phyloP scores from a whole-genome alignment of 768 basidiomycete species.

The Cantharellus cinnabarinus region DNA sequence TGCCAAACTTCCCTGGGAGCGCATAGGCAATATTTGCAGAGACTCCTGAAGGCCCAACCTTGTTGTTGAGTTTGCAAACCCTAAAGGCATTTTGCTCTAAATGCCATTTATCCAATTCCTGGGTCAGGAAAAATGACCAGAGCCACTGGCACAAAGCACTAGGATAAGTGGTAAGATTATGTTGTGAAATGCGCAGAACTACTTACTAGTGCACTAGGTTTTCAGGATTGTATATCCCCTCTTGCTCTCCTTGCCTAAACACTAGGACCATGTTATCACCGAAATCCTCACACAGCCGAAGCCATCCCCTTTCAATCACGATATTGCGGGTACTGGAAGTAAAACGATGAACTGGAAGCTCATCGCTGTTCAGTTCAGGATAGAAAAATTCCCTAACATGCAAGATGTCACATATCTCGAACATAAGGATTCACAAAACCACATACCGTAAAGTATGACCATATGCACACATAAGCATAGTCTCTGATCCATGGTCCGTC shows the following conservation, averaged over 20 bases:
- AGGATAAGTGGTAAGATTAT: not conserved
- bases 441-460: conserved; percentile 16
- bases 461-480: conserved; percentile 16
- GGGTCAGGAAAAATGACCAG: conserved; percentile 15
- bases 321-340: conserved; percentile 16
- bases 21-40: conserved; percentile 18
- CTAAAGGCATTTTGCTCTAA: conserved; percentile 13
- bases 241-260: conserved; percentile 5
- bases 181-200: not conserved
- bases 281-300: conserved; percentile 15
- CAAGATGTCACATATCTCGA: too few species aligned
- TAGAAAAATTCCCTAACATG: conserved; percentile 5
- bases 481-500: conserved; percentile 22
- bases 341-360: conserved; percentile 17
- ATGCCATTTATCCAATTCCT: conserved; percentile 11
- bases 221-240: conserved; percentile 12
- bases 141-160: conserved; percentile 17
- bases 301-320: conserved; percentile 20
- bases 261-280: conserved; percentile 16
- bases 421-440: too few species aligned
- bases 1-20: conserved; percentile 13
- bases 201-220: conserved; percentile 16
- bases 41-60: conserved; percentile 19
- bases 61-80: conserved; percentile 17
- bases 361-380: conserved; percentile 8